Evolutionary conservation across 1,139 yeast genomes (phyloP), one percentile per base, ranked within the genome.

Genomic region (Lodderomyces jiufengensis): DNA sequence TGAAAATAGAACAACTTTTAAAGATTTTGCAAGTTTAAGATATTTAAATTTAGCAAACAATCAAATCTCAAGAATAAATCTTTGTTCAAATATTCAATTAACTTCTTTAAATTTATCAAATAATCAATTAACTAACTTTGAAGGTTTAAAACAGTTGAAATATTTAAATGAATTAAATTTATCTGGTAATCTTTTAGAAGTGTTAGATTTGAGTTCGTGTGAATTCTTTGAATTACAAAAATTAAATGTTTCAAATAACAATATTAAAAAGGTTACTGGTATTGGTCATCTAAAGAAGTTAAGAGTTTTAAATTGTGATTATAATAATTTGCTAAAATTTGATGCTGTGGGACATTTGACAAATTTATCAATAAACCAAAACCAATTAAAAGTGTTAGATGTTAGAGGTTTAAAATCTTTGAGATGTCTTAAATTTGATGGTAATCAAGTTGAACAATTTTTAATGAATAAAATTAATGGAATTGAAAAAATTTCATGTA

Each of bases 351-450:
- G 32, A 1, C 52, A 48, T 26, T 54, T 76, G 46, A 73, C 68
- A 47, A 74, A 75, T 46, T 49, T 77, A 22, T 48, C 62, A 18
- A 37, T 76, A 23, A 71, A 66, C 40, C 59, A 61, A 40, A 76
- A 76, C 46, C 49, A 52, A 3, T 46, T 76, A 24, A 40, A 39
- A 12, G 34, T 33, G 2, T 45, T 76, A 11, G 60, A 69, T 34
- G 45, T 73, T 8, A 44, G 44, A 2, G 38, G 46, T 8, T 67
- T 61, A 39, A 73, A 73, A 1, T 54, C 46, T 24, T 57, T 76
- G 40, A 55, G 78, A 32, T 68, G 66, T 4, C 51, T 77, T 27
- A 59, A 76, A 36, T 47, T 74, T 21, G 80, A 76, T 48, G 72
- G 77, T 7, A 72, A 70, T 40, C 37, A 63, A 61, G 14, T 41